A percentile compares a stretch with the other conserved stretches of the same genome.
Evolutionary conservation across 805 yeast species (phyloP).

Genomic region (Zygosaccharomyces siamensis): DNA sequence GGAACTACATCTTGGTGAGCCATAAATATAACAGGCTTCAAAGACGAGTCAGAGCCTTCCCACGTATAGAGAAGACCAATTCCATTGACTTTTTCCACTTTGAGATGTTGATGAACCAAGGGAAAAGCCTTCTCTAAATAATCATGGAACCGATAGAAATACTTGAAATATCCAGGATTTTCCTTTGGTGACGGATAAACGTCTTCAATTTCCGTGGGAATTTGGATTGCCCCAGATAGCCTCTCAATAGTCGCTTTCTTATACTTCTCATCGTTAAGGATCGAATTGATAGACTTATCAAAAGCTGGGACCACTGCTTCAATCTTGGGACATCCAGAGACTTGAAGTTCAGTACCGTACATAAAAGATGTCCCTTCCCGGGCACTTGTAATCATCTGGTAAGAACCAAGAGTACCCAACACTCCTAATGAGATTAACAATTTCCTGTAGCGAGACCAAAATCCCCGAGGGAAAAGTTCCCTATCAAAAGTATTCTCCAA

Average conservation of each 20-base stretch:
- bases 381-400: not conserved
- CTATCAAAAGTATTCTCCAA: conserved; percentile 37
- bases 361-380: not conserved
- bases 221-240: conserved; percentile 54
- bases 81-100: conserved; percentile 53
- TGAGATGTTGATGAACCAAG: conserved; percentile 41
- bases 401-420: conserved; percentile 7
- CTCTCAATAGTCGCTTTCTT: conserved; percentile 39
- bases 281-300: conserved; percentile 23
- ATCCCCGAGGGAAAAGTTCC: not conserved
- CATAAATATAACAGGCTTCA: conserved; percentile 64
- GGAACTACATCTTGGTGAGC: conserved; percentile 90
- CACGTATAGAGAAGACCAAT: conserved; percentile 63
- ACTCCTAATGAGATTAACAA: conserved; percentile 9
- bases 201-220: conserved; percentile 64
- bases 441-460: conserved; percentile 4
- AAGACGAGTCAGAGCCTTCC: conserved; percentile 47
- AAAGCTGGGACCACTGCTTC: conserved; percentile 26
- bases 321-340: conserved; percentile 14
- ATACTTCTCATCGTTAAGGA: conserved; percentile 35
- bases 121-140: conserved; percentile 58
- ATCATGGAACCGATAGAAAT: conserved; percentile 45
- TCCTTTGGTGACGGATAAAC: conserved; percentile 36
- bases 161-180: conserved; percentile 42
- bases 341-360: not conserved